Conservation (phyloP, 2,329 filamentous ascomycete genomes). For the Decorospora gaudefroyi region DNA sequence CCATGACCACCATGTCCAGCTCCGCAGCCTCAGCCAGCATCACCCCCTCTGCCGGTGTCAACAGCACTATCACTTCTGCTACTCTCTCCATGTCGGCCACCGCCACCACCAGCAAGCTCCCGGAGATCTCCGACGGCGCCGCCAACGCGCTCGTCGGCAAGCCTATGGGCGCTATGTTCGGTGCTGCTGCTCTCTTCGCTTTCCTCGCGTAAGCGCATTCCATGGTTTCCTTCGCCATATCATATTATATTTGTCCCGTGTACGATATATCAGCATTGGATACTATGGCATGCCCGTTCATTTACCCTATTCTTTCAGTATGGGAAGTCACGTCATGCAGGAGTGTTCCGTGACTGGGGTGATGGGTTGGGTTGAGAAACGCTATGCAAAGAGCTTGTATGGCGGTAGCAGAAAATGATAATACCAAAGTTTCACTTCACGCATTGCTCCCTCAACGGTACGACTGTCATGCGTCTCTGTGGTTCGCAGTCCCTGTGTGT, state of each 20-base stretch:
- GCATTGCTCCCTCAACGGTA: too few relatives aligned
- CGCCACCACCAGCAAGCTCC: slow-evolving; percentile 17
- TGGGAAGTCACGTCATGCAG: slow-evolving; percentile 16
- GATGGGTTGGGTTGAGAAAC: slow-evolving; percentile 5
- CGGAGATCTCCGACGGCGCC: slow-evolving; percentile 26
- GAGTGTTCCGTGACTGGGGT: slow-evolving; percentile 4
- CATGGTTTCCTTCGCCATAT: slow-evolving; percentile 1
- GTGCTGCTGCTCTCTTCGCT: slow-evolving; percentile 49
- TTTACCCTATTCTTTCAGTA: slow-evolving; percentile 20
- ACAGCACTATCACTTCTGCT: slow-evolving; percentile 35
- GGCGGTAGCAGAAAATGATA: slow-evolving; percentile 26
- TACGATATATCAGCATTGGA: slow-evolving; percentile 28
- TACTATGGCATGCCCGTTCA: slow-evolving; percentile 17
- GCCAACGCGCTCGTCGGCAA: slow-evolving; percentile 42
- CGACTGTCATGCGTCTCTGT: too few relatives aligned
- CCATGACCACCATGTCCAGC: slow-evolving; percentile 27
- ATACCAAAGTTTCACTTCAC: too few relatives aligned
- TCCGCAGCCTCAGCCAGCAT: slow-evolving; percentile 31
- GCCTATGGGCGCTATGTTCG: slow-evolving; percentile 49
- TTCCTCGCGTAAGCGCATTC: slow-evolving; percentile 45
- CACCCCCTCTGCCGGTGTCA: slow-evolving; percentile 24
- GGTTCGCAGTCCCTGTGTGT: too few relatives aligned
- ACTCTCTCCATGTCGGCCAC: slow-evolving; percentile 31
- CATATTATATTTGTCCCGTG: slow-evolving; percentile 12
- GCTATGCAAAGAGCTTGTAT: slow-evolving; percentile 34